Conservation (phyloP, 495 filamentous ascomycete species). For the Bathelium albidoporum region DNA sequence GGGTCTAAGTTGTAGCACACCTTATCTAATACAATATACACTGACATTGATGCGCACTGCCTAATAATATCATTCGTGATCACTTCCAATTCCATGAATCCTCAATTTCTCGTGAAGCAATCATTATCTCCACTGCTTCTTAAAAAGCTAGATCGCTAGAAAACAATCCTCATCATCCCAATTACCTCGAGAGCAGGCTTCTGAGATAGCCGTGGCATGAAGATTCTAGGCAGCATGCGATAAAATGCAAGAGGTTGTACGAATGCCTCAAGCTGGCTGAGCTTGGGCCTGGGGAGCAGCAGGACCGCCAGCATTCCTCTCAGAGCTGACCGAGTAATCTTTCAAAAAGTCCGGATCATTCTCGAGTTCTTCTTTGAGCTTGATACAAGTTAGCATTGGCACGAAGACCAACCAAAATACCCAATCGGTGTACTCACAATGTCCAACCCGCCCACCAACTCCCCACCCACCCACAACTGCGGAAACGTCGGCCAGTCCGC, state of each 20-base stretch:
- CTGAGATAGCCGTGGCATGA: no score
- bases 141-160: no score
- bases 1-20: background rate
- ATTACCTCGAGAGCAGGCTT: no score
- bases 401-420: background rate
- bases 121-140: no score
- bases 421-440: constrained; percentile 60
- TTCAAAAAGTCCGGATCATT: constrained; percentile 66
- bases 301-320: constrained; percentile 10
- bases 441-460: constrained; percentile 86
- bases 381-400: constrained; percentile 3
- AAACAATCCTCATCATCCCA: no score
- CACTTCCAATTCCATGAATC: no score
- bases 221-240: no score
- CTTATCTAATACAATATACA: background rate
- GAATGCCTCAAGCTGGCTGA: background rate
- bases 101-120: no score
- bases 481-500: constrained; percentile 97
- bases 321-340: constrained; percentile 45
- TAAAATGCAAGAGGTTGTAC: no score
- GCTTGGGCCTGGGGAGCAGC: constrained; percentile 8
- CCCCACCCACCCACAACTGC: constrained; percentile 73
- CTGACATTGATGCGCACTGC: background rate
- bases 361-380: constrained; percentile 53
- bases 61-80: background rate